phyloP scores from a whole-genome alignment of 176 grass and related monocot species.

The Pontederia crassipes region DNA sequence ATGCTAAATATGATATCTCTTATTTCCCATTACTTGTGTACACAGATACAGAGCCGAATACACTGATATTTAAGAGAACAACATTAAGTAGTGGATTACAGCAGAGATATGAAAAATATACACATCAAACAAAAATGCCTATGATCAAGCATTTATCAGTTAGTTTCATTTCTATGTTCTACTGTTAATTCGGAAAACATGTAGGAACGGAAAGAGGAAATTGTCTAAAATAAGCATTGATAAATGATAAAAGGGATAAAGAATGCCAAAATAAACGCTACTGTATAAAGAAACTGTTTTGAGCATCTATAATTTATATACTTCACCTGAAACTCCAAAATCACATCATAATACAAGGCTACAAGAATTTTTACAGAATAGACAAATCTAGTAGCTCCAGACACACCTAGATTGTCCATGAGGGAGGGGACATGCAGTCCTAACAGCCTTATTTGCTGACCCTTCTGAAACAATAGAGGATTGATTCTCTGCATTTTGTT shows the following conservation, averaged over 20 bases:
- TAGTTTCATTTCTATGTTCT: no score
- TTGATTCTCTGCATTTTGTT: slow-evolving; percentile 28
- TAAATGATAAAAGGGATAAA: neutral
- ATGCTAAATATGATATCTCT: no score
- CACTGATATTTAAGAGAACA: no score
- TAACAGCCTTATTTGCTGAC: slow-evolving; percentile 36
- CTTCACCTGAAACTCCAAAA: slow-evolving; percentile 3
- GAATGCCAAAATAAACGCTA: neutral
- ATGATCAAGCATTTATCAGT: no score
- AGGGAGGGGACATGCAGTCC: slow-evolving; percentile 79
- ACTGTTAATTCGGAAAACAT: neutral
- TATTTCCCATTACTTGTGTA: no score
- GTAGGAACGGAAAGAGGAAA: neutral
- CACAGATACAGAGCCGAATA: no score
- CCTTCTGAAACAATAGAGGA: slow-evolving; percentile 53
- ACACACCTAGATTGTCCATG: slow-evolving; percentile 99
- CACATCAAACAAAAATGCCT: no score
- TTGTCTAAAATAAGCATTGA: no score
- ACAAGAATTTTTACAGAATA: slow-evolving; percentile 34
- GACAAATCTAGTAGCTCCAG: slow-evolving; percentile 80
- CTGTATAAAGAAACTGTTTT: neutral
- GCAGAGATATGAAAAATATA: no score
- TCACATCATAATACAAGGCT: slow-evolving; percentile 9
- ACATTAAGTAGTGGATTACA: no score
- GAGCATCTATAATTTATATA: slow-evolving; percentile 6